Base-by-base conservation (phyloP, 2,329 filamentous ascomycete species). In the Ophiocordyceps camponoti-saundersi region DNA sequence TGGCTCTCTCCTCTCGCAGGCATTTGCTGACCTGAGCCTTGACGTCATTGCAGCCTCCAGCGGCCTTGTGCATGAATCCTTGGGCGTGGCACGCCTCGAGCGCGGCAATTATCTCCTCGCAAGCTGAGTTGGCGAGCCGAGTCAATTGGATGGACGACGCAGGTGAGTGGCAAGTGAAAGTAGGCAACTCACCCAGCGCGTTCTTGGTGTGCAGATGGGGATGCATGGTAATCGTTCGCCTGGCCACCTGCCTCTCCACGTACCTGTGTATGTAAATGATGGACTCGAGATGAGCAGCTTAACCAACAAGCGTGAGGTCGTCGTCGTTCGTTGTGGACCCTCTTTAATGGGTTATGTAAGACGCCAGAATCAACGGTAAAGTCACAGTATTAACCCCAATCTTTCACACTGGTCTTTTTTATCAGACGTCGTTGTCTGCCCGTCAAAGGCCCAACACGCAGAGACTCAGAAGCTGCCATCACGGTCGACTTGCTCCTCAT, bases 121-220 rank as follows among this genome's bases (percentile, higher is more conserved):
- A 98, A 59, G 83, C 92, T 98, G 58, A 39, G 46, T 43, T 40
- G 22, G n/a, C 29, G 21, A n/a, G 39, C 6, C 36, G n/a, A 18
- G n/a, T 40, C 36, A 44, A 13, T 32, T 44, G 6, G 12, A 26
- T 16, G n/a, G n/a, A n/a, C n/a, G n/a, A 1, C 6, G 11, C 8
- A 40, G 18, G 2, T 12, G 7, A 7, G 4, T 4, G 5, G 3
- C 4, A 10, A 8, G 23, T 18, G 45, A 10, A 26, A 6, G 16
- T 10, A 23, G 8, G 34, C 15, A 36, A 12, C 59, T 42, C 75
- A 95, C 90, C 89, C 55, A 77, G 72, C 56, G 94, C 94, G 61
- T 95, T 82, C 62, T 92, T 87, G 26, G 87, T 95, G 61, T 96
- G 89, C 2, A 98, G 71, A 69, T 95, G 90, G 47, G 92, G 93